Percentiles rank a stretch among this genome's conserved stretches.
phyloP scores from a whole-genome alignment of 163 green algal species.

The Prototheca cutis region DNA sequence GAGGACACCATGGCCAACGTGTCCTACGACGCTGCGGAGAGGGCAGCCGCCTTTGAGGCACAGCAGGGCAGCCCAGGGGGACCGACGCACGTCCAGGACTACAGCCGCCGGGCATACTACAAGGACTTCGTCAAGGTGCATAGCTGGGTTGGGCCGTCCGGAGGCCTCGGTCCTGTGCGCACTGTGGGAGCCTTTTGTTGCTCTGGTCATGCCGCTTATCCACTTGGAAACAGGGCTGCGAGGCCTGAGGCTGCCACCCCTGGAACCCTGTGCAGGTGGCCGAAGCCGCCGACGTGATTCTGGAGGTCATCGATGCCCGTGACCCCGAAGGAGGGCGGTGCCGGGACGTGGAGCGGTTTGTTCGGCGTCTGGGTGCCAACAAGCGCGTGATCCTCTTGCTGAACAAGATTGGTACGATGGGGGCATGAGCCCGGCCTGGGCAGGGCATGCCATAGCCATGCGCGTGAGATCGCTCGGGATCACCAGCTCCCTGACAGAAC shows the following conservation, averaged over 20 bases:
- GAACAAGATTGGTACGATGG: slow-evolving; percentile 89
- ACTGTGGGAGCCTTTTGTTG: too few species aligned
- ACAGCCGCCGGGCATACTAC: slow-evolving; percentile 80
- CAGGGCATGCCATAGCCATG: background rate
- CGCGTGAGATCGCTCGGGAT: too few species aligned
- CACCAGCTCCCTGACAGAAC: too few species aligned
- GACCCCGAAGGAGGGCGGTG: slow-evolving; percentile 89
- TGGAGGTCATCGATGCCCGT: slow-evolving; percentile 91
- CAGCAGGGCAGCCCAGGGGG: background rate
- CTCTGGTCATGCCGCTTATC: too few species aligned
- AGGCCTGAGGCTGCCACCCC: too few species aligned
- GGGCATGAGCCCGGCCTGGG: background rate
- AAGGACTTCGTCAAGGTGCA: slow-evolving; percentile 88
- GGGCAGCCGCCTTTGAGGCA: slow-evolving; percentile 9
- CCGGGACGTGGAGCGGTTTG: slow-evolving; percentile 82
- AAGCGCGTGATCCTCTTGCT: slow-evolving; percentile 94
- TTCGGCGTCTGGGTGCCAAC: slow-evolving; percentile 58
- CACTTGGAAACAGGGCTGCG: too few species aligned
- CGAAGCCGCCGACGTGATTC: slow-evolving; percentile 84
- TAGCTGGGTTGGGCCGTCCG: too few species aligned
- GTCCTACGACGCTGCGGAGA: slow-evolving; percentile 6
- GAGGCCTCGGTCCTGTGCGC: too few species aligned
- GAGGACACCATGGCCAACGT: background rate
- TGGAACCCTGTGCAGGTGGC: slow-evolving; percentile 77
- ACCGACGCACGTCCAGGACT: slow-evolving; percentile 36